phyloP scores from a whole-genome alignment of 2,329 filamentous ascomycete species.

The Bretziella fagacearum region DNA sequence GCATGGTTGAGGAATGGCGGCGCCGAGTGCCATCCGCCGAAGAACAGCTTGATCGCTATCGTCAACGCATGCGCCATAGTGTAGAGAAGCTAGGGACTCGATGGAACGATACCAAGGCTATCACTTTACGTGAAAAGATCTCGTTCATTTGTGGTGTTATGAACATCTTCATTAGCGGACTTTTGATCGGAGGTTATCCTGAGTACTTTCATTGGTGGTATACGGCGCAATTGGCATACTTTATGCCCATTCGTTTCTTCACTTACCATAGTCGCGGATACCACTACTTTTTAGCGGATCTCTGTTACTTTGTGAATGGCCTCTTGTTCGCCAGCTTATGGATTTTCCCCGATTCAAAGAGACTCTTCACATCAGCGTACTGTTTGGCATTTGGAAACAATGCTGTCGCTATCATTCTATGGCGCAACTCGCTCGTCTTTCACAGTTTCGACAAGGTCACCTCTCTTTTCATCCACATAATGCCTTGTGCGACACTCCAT shows the following conservation, averaged over 20 bases:
- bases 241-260: slow-evolving; percentile 91
- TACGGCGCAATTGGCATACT: slow-evolving; percentile 70
- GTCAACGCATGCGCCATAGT: slow-evolving; percentile 66
- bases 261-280: slow-evolving; percentile 83
- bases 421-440: slow-evolving; percentile 96
- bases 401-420: slow-evolving; percentile 95
- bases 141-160: slow-evolving; percentile 92
- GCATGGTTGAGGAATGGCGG: slow-evolving; percentile 85
- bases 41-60: slow-evolving; percentile 83
- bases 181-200: slow-evolving; percentile 72
- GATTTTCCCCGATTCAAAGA: slow-evolving; percentile 78
- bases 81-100: slow-evolving; percentile 73
- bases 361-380: slow-evolving; percentile 80
- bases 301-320: slow-evolving; percentile 97
- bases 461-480: slow-evolving; percentile 97
- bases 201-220: slow-evolving; percentile 90
- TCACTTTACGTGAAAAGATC: slow-evolving; percentile 81
- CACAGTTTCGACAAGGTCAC: slow-evolving; percentile 98
- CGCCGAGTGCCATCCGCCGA: slow-evolving; percentile 72
- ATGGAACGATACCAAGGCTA: slow-evolving; percentile 80
- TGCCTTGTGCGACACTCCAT: slow-evolving; percentile 89
- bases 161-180: slow-evolving; percentile 95
- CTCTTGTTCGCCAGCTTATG: slow-evolving; percentile 69
- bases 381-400: slow-evolving; percentile 94
- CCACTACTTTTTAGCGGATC: slow-evolving; percentile 91